These are phyloP conservation scores for Annulohypoxylon nitens DNA, from an alignment of 495 filamentous ascomycete genomes.

Conservation along the genomic window DNA sequence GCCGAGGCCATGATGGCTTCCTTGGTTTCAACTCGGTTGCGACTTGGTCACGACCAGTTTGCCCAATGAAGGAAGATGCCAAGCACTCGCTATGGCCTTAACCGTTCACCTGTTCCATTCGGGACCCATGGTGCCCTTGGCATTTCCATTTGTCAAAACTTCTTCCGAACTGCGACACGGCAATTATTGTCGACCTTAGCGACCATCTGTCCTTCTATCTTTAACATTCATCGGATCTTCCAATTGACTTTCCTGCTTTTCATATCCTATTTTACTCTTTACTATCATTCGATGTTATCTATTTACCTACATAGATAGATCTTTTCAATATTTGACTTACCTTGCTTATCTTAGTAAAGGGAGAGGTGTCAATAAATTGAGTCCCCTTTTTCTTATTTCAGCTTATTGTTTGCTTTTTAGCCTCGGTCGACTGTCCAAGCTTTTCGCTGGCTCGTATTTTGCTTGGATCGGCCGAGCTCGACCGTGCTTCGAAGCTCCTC, in stretches of 20 bases:
- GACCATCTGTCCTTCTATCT: slow-evolving; percentile 38
- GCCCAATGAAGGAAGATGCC: slow-evolving; percentile 44
- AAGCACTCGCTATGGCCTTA: slow-evolving; percentile 39
- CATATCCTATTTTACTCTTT: not conserved
- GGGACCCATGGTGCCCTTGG: slow-evolving; percentile 23
- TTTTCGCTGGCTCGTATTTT: slow-evolving; percentile 26
- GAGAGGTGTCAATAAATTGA: slow-evolving; percentile 19
- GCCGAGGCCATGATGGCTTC: slow-evolving; percentile 24
- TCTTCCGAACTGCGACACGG: slow-evolving; percentile 44
- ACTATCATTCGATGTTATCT: slow-evolving; percentile 1
- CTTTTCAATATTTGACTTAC: not conserved
- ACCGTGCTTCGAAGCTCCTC: slow-evolving; percentile 9
- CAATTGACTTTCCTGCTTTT: slow-evolving; percentile 4
- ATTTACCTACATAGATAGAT: not conserved
- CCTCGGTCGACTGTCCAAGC: slow-evolving; percentile 21
- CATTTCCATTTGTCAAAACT: slow-evolving; percentile 37
- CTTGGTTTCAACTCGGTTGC: slow-evolving; percentile 18
- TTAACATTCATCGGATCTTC: not conserved
- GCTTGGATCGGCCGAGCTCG: slow-evolving; percentile 13
- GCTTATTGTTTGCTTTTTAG: slow-evolving; percentile 18
- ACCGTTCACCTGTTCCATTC: slow-evolving; percentile 30
- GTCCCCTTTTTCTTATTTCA: not conserved
- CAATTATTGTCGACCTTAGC: slow-evolving; percentile 29
- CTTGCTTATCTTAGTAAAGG: slow-evolving; percentile 1
- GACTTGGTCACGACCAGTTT: slow-evolving; percentile 22